Percentiles rank a stretch among this genome's conserved stretches.
phyloP scores from a whole-genome alignment of 2,329 filamentous ascomycete species.

The Fusarium globosum region DNA sequence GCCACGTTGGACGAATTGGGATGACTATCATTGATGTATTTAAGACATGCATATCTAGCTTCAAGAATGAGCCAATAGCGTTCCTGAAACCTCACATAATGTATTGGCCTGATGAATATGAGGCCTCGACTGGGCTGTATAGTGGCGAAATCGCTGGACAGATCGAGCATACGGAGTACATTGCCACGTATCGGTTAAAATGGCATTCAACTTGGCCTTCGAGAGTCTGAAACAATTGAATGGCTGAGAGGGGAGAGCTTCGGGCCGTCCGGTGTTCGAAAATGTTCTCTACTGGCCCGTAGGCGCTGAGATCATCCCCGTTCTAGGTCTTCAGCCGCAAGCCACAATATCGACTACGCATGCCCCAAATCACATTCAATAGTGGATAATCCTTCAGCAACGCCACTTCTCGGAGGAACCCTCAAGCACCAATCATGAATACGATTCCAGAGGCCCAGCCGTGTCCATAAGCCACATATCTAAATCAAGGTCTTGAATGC shows the following conservation, averaged over 20 bases:
- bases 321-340: neutral
- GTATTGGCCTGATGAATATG: rapidly evolving
- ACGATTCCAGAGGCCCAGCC: neutral
- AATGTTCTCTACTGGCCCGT: neutral
- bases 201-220: no score
- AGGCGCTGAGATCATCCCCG: rapidly evolving
- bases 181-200: rapidly evolving
- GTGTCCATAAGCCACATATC: slow-evolving; percentile 29
- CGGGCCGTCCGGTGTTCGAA: neutral
- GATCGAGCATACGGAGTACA: no score
- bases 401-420: neutral
- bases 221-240: rapidly evolving
- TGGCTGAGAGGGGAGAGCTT: neutral
- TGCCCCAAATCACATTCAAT: neutral
- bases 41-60: neutral
- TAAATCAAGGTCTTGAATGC: slow-evolving; percentile 12
- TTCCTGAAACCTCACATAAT: no score
- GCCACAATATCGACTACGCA: neutral
- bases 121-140: neutral
- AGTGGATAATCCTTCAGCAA: neutral
- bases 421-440: neutral
- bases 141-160: neutral
- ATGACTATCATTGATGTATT: neutral
- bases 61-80: no score
- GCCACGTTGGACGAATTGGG: neutral